Conservation (phyloP, 176 grass and related monocot species). For the Aegilops longissima region DNA sequence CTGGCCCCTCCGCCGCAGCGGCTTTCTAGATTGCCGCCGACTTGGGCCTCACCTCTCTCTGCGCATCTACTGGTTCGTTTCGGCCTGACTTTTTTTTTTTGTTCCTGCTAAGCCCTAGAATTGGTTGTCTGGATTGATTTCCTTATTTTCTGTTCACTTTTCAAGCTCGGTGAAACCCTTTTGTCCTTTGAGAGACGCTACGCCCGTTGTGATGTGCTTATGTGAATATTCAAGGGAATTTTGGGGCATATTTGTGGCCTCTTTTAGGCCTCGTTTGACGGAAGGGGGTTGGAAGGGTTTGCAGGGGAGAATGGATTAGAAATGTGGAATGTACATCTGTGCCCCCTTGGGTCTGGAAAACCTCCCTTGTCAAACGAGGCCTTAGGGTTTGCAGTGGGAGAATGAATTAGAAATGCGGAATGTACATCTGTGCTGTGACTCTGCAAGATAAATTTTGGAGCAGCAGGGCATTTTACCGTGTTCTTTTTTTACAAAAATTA, state of each 20-base stretch:
- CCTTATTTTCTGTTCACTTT: not conserved
- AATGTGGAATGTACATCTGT: not conserved
- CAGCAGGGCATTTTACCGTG: not conserved
- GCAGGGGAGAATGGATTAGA: not conserved
- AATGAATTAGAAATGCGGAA: not conserved
- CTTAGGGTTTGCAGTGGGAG: not conserved
- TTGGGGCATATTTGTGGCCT: not conserved
- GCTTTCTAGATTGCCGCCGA: not conserved
- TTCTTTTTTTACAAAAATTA: not conserved
- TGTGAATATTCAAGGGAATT: not conserved
- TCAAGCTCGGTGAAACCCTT: not conserved
- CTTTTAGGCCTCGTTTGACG: too few species aligned
- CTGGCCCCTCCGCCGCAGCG: not conserved
- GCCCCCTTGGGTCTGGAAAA: too few species aligned
- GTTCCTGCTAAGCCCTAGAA: constrained; percentile 13
- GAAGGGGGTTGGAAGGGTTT: not conserved
- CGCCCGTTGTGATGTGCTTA: not conserved
- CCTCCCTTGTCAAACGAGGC: too few species aligned
- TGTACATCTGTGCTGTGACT: not conserved
- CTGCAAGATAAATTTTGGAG: not conserved
- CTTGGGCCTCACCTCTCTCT: not conserved
- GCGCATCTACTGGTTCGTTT: not conserved
- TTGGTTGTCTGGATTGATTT: not conserved
- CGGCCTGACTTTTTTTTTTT: not conserved
- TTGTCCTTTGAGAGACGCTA: not conserved